Percentiles rank a stretch among this genome's conserved stretches.
Conservation (phyloP, 306 rosid species). For the Oemleria cerasiformis region DNA sequence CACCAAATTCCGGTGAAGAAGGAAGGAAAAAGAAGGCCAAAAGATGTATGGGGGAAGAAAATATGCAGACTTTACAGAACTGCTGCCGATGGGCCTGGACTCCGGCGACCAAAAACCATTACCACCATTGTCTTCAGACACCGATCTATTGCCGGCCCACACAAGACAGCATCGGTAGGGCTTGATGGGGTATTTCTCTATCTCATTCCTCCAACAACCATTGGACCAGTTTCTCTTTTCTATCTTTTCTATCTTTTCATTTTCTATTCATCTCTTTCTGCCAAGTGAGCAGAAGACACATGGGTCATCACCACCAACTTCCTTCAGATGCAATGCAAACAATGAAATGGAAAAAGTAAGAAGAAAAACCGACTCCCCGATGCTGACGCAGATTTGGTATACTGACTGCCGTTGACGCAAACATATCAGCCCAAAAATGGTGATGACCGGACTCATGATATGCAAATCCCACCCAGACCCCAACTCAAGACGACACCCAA, state of each 20-base stretch:
- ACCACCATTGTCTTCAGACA: constrained; percentile 38
- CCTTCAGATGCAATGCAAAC: constrained; percentile 56
- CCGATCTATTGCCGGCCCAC: constrained; percentile 17
- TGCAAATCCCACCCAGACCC: constrained; percentile 79
- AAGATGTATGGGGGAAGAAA: constrained; percentile 19
- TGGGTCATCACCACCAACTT: constrained; percentile 50
- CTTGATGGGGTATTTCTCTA: constrained; percentile 29
- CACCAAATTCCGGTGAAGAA: constrained; percentile 38
- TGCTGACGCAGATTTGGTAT: constrained; percentile 56
- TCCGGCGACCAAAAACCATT: constrained; percentile 14
- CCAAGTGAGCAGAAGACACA: constrained; percentile 68
- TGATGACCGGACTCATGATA: constrained; percentile 78
- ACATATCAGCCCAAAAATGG: constrained; percentile 62
- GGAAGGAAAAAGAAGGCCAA: constrained; percentile 16
- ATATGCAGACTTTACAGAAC: constrained; percentile 38
- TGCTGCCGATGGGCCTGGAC: constrained; percentile 28
- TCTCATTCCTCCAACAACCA: constrained; percentile 23
- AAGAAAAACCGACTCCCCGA: constrained; percentile 40
- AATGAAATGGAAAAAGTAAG: constrained; percentile 30
- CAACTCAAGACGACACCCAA: constrained; percentile 56
- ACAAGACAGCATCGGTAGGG: constrained; percentile 32
- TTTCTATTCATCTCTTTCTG: constrained; percentile 43
- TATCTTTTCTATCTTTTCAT: no score
- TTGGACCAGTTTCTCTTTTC: constrained; percentile 29
- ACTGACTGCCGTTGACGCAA: constrained; percentile 43